Base-by-base conservation (phyloP, 2,329 filamentous ascomycete species). In the Penicillium sp. region DNA sequence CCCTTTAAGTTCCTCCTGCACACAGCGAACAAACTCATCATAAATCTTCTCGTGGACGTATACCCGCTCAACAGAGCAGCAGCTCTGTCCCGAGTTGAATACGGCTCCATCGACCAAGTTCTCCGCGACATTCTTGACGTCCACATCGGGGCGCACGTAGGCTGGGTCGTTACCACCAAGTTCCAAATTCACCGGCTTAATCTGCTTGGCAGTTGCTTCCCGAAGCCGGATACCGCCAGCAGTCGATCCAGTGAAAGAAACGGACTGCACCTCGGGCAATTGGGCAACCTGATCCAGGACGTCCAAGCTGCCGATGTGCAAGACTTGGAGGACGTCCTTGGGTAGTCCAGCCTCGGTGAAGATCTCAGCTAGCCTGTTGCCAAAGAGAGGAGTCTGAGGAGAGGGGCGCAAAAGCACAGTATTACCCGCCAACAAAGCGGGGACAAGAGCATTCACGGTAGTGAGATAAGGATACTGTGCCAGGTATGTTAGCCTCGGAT, bases 1-100 rank as follows among this genome's bases (percentile, higher is more conserved):
- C 70, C 62, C 95, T 82, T 83, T 83, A 5, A 96, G 83, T 22
- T 96, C 91, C 59, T 88, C 86, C 73, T 94, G 89, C 18, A 92
- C 82, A 2, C 89, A 90, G 53, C 85, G 81, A 46, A 96, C 83
- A 69, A 97, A 96, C n/a, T 85, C 80, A 69, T 96, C 91, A 72
- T 96, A 87, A 39, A 96, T 86, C 66, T 85, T 87, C 67, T 90
- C 89, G 66, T 93, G 87, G 3, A 96, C 92, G 66, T 96, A 96
- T 10, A 96, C 86, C 24, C 93, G 84, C 79, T 97, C 93, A 50
- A 96, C 82, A 36, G 91, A 90, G 77, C 93, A 96, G 81, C 93
- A 97, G 72, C 91, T 96, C 80, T 97, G 93, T 14, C 93, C 93
- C 37, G 92, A 96, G 80, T 96, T 96, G 82, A 96, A 96, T 46